Evolutionary conservation across 2,329 filamentous ascomycete genomes (phyloP), one percentile per base, ranked within the genome.

Genomic region (Colletotrichum viniferum): DNA sequence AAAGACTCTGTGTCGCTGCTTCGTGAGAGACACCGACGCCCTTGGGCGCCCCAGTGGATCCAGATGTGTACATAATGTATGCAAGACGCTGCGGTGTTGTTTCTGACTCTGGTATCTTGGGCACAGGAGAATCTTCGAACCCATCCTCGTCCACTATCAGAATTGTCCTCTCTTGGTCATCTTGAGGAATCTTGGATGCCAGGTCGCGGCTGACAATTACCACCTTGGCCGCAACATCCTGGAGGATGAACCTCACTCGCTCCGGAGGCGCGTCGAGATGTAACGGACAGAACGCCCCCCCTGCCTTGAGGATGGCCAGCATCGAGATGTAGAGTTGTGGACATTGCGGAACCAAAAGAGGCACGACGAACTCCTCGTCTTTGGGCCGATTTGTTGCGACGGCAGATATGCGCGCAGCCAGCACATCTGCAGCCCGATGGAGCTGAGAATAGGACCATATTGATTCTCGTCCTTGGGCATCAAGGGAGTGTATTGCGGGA

Each of bases 41-140:
- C 86, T 98, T 98, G 0, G 96, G 96, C 6, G 92, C 92, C 14
- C 96, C 96, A 1, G 96, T 98, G 7, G 95, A 97, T 4, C 96
- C 96, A 61, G 95, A 97, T 1, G 96, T 98, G 82, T 98, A 98
- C 92, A 98, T 96, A 74, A 98, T 91, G 86, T 98, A 98, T 28
- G 96, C 95, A 28, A 96, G 82, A 75, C 89, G 85, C 2, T 85
- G 80, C 43, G 74, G 43, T 30, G 32, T 52, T 13, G 55, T n/a
- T 14, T 61, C 56, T 7, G n/a, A 55, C 12, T 30, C 38, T n/a
- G 71, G 3, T 34, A 3, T 14, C 7, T 30, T 13, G 5, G 26
- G 16, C 14, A 32, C 8, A n/a, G 43, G 24, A 26, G n/a, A 16
- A 16, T 76, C 10, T 18, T 61, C 48, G 6, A 16, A 28, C 5